Base-by-base conservation (phyloP, 2,329 filamentous ascomycete genomes). In the Colletotrichum chlorophyti region DNA sequence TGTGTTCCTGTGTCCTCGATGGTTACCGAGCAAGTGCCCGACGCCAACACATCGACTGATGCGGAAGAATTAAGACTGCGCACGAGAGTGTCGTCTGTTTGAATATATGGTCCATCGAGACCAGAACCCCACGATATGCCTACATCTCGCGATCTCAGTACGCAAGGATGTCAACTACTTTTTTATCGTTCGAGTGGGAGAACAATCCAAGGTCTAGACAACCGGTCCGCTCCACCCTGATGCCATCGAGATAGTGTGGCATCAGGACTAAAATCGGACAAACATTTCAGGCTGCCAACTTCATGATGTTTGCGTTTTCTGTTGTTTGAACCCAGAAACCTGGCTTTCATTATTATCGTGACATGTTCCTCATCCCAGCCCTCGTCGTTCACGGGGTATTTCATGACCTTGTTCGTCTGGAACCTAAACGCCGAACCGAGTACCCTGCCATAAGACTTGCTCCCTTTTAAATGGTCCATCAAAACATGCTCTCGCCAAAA, bases 151-250 rank as follows among this genome's bases (percentile, higher is more conserved):
- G 79, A 78, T 74, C 68, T 79, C 78, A 74, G 77, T 86, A 79
- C 81, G 79, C 81, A 76, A 73, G 78, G 74, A 77, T 82, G 83
- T 85, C 76, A 84, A 83, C 79, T 83, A 82, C 38, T 69, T 71
- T 59, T 59, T 73, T 72, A 76, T 78, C 76, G 75, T 78, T 85
- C 82, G 81, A 81, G 83, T 72, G 83, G 86, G 84, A 83, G 81
- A 86, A 82, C 86, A 79, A 69, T 75, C 74, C 72, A 79, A 72
- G 83, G 84, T 82, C 83, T 86, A 86, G 84, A 87, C 84, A 86
- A 82, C 84, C 84, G 70, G 83, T 84, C 83, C 80, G 76, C 79
- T 87, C 84, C 84, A 86, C 84, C 84, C 84, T 84, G 83, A 75
- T 81, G 77, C 75, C 78, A 83, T 80, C 76, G 79, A 82, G 60